Conservation (phyloP, 192 early-diverging fungal genomes). For the Kickxella alabastrina region DNA sequence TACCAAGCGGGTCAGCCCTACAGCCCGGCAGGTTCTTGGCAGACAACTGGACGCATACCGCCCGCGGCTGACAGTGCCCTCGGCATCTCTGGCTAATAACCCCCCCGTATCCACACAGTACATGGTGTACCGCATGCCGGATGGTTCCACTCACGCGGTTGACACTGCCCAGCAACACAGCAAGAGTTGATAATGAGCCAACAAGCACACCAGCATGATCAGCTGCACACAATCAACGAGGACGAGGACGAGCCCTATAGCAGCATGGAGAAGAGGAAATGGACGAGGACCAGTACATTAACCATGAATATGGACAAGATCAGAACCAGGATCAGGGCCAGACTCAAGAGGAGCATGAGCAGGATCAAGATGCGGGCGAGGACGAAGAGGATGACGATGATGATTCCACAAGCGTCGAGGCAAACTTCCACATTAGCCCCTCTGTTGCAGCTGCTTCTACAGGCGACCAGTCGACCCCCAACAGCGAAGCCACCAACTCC, state of each 20-base stretch:
- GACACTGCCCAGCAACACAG: conserved; percentile 21
- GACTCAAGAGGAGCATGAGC: conserved; percentile 1
- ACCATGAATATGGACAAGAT: conserved; percentile 4
- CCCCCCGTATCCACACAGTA: conserved; percentile 20
- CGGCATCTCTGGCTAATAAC: neutral
- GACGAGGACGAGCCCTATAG: conserved; percentile 22
- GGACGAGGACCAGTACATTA: conserved; percentile 2
- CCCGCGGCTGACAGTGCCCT: conserved; percentile 20
- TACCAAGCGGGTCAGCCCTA: conserved; percentile 49
- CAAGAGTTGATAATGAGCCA: conserved; percentile 3
- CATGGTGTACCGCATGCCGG: conserved; percentile 51
- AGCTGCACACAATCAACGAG: conserved; percentile 44
- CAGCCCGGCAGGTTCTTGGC: conserved; percentile 50
- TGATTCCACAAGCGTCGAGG: neutral
- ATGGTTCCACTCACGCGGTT: conserved; percentile 30
- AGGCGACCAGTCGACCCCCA: neutral
- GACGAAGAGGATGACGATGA: conserved; percentile 3
- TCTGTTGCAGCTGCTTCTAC: conserved; percentile 1
- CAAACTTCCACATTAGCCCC: neutral
- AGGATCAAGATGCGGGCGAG: conserved; percentile 9
- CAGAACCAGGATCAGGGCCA: conserved; percentile 1
- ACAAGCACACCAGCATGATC: conserved; percentile 14
- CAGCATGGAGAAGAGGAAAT: neutral
- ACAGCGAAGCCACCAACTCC: neutral
- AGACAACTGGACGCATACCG: conserved; percentile 39